Base-by-base conservation (phyloP, 345 rosid species). In the Murraya koenigii region DNA sequence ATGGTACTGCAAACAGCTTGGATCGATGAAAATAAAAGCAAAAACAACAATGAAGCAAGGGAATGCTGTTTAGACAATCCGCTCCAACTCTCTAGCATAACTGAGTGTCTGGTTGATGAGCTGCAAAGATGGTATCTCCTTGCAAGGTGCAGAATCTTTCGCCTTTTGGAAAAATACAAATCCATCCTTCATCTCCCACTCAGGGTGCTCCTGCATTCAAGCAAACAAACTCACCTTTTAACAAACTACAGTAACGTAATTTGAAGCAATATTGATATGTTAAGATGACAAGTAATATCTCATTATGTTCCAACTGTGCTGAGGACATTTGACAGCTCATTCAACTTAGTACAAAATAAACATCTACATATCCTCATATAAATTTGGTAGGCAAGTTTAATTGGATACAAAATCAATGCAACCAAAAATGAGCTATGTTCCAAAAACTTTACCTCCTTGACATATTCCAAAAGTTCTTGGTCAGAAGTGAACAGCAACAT, bases 51-150 rank as follows among this genome's bases (percentile, higher is more conserved):
- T 7, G 63, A 2, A 38, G 67, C 26, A 68, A 8, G 32, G 25
- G 23, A 64, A 20, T n/a, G n/a, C 23, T 63, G 32, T 54, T 86
- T 88, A 96, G 83, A 96, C 99, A 22, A 97, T 97, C 79, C 98
- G 91, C 91, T 94, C 97, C 89, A 97, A 86, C 88, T 97, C 99
- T 76, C 99, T 88, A 0, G 99, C 98, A 13, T 94, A 96, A 86
- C 98, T 94, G 77, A 96, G 90, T 13, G 99, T 94, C 87, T 94
- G 98, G 86, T 92, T 94, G 85, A 96, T 96, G 82, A 96, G 97
- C 82, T 90, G 97, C 63, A 94, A 91, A 41, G 99, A 96, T 7
- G 99, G 99, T 62, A 96, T 96, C 85, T 94, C 99, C 87, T 94
- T 94, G 79, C 97, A 92, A 0, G 98, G 95, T 8, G 91, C 85